phyloP scores from a whole-genome alignment of 2,329 filamentous ascomycete species.

The Capronia coronata region DNA sequence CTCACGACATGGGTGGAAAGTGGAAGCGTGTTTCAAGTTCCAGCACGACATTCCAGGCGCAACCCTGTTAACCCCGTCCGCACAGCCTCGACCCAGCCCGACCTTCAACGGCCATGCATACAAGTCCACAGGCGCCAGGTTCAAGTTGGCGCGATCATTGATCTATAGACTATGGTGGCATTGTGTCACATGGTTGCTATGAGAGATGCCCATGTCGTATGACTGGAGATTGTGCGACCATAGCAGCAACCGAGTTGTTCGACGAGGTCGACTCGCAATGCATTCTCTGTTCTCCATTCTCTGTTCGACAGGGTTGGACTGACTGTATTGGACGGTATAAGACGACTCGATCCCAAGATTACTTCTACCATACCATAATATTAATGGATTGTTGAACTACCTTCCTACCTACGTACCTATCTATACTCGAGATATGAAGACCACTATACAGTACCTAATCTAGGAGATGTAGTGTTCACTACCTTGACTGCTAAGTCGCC shows the following conservation, averaged over 20 bases:
- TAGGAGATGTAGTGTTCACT: too few relatives aligned
- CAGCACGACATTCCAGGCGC: neutral
- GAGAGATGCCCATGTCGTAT: neutral
- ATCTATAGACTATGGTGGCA: neutral
- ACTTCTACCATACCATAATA: neutral
- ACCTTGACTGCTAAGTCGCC: too few relatives aligned
- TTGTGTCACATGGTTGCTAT: neutral
- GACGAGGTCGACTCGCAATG: neutral
- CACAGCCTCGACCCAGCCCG: neutral
- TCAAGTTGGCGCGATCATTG: neutral
- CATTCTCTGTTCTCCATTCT: neutral
- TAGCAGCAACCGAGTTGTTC: neutral
- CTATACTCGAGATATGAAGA: too few relatives aligned
- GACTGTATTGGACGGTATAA: neutral
- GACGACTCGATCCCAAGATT: neutral
- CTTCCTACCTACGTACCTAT: neutral
- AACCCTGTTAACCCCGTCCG: neutral
- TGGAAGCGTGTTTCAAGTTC: neutral
- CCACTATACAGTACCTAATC: too few relatives aligned
- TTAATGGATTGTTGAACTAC: neutral
- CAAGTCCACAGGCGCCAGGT: neutral
- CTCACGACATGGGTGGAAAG: neutral
- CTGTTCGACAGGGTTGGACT: neutral
- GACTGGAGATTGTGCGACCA: neutral
- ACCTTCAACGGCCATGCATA: neutral